These are phyloP conservation scores for Lagerstroemia speciosa DNA, from an alignment of 345 rosid genomes.

Conservation along the genomic window DNA sequence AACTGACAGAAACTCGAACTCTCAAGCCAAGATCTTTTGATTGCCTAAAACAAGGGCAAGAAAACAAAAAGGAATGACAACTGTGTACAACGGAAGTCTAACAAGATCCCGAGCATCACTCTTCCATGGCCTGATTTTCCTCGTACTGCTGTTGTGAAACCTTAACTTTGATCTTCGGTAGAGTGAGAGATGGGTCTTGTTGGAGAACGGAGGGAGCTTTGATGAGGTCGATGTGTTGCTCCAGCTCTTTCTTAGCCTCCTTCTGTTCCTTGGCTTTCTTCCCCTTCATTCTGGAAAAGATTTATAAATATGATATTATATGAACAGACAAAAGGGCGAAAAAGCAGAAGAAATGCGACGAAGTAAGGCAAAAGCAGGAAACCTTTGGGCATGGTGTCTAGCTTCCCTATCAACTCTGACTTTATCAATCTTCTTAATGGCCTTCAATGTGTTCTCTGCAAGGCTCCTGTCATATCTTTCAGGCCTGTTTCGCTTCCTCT, in stretches of 20 bases:
- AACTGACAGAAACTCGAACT: too few species aligned
- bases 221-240: constrained; percentile 1
- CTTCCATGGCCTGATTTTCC: not conserved
- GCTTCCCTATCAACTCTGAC: constrained; percentile 48
- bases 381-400: constrained; percentile 54
- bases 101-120: not conserved
- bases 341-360: not conserved
- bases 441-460: constrained; percentile 57
- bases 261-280: constrained; percentile 7
- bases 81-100: not conserved
- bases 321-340: not conserved
- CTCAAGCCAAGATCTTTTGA: too few species aligned
- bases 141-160: constrained; percentile 1
- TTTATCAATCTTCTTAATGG: constrained; percentile 85
- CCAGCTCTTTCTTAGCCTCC: constrained; percentile 1
- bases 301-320: too few species aligned
- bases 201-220: constrained; percentile 1
- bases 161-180: constrained; percentile 4
- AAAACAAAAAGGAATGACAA: not conserved
- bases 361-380: not conserved
- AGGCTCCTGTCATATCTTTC: constrained; percentile 89
- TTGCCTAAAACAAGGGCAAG: not conserved
- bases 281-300: constrained; percentile 5
- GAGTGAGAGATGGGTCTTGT: constrained; percentile 4
- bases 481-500: constrained; percentile 92